Conservation (phyloP, 306 rosid species). For the Sindora glabra region DNA sequence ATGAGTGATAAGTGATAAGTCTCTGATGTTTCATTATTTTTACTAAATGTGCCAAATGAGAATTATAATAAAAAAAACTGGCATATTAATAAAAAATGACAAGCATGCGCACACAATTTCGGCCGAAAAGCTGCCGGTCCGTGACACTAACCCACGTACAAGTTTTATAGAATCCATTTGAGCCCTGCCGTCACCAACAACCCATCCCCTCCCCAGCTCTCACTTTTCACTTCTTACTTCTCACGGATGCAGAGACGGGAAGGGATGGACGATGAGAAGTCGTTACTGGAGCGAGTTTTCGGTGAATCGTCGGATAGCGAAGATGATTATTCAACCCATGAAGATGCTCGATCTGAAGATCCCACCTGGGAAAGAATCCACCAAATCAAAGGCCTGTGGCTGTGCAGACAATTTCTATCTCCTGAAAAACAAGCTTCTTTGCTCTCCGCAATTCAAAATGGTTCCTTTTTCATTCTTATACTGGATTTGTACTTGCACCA, state of each 20-base stretch:
- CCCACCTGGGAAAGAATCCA: constrained; percentile 29
- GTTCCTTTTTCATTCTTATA: constrained; percentile 13
- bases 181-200: too few relatives aligned
- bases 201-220: too few relatives aligned
- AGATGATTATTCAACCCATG: neutral
- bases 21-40: too few relatives aligned
- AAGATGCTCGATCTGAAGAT: neutral
- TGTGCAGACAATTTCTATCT: constrained; percentile 50
- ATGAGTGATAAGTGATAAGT: too few relatives aligned
- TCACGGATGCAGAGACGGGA: neutral
- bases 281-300: constrained; percentile 42
- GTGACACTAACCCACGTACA: too few relatives aligned
- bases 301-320: constrained; percentile 60
- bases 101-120: too few relatives aligned
- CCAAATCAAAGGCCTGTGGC: constrained; percentile 58
- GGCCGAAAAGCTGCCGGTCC: too few relatives aligned
- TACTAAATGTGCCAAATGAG: too few relatives aligned
- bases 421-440: constrained; percentile 33
- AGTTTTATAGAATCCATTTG: too few relatives aligned
- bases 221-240: too few relatives aligned
- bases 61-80: too few relatives aligned
- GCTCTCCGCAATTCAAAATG: constrained; percentile 46
- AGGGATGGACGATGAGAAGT: constrained; percentile 17
- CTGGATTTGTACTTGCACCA: neutral
- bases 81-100: too few relatives aligned